A percentile compares a stretch with the other conserved stretches of the same genome.
phyloP scores from a whole-genome alignment of 768 basidiomycete species.

The Leucosporidium yakuticum region DNA sequence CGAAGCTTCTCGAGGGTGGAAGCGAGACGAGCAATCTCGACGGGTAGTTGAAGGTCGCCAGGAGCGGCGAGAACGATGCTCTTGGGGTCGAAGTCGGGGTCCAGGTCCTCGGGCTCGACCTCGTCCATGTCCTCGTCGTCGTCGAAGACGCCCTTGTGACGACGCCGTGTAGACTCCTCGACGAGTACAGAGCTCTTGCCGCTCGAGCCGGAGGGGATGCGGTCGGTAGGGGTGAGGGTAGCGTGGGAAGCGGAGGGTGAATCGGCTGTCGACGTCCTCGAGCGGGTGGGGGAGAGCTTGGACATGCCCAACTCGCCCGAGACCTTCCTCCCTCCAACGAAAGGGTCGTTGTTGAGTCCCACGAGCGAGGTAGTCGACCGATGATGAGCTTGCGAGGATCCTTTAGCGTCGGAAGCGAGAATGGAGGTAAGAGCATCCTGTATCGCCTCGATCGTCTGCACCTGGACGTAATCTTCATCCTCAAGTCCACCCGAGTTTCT shows the following conservation, averaged over 20 bases:
- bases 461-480: slow-evolving; percentile 58
- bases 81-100: slow-evolving; percentile 45
- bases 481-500: slow-evolving; percentile 6
- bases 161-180: background rate
- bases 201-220: background rate
- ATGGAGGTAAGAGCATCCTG: slow-evolving; percentile 94
- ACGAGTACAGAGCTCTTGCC: no score
- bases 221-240: background rate
- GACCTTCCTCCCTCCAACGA: background rate
- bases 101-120: slow-evolving; percentile 47
- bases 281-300: background rate
- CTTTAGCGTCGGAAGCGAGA: slow-evolving; percentile 67
- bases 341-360: background rate
- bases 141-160: slow-evolving; percentile 42
- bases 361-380: slow-evolving; percentile 1
- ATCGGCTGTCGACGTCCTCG: no score
- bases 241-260: no score
- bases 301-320: background rate
- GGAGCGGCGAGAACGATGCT: slow-evolving; percentile 71
- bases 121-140: slow-evolving; percentile 48
- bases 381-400: background rate
- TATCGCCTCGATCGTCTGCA: slow-evolving; percentile 87
- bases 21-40: slow-evolving; percentile 72
- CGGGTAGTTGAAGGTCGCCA: slow-evolving; percentile 79
- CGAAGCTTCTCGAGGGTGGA: slow-evolving; percentile 70